These are phyloP conservation scores for Neofusicoccum laricinum DNA, from an alignment of 2,329 filamentous ascomycete species.

Conservation along the genomic window DNA sequence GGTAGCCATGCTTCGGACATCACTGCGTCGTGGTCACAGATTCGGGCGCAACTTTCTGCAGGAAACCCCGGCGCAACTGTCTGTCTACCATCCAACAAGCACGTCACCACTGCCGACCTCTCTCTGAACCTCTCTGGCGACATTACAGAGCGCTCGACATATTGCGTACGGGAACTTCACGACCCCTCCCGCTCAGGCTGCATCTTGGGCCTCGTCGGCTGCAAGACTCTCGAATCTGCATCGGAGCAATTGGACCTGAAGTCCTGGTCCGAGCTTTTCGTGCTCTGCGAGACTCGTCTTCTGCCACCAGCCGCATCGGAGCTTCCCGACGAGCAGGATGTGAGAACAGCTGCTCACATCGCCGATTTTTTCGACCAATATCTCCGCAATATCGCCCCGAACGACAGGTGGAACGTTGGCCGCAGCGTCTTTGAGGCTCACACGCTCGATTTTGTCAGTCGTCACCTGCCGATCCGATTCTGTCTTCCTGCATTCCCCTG, in stretches of 20 bases:
- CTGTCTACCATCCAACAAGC: background rate
- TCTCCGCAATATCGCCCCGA: slow-evolving; percentile 28
- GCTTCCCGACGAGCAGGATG: slow-evolving; percentile 22
- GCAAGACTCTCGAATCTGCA: background rate
- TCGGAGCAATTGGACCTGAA: slow-evolving; percentile 13
- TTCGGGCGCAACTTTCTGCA: background rate
- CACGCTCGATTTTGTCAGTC: slow-evolving; percentile 21
- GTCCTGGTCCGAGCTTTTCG: slow-evolving; percentile 28
- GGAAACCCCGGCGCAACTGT: background rate
- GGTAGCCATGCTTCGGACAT: slow-evolving; percentile 18
- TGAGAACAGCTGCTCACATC: slow-evolving; percentile 22
- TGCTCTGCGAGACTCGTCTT: slow-evolving; percentile 29
- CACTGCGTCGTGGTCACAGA: background rate
- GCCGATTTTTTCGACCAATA: slow-evolving; percentile 28
- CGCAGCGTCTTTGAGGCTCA: slow-evolving; percentile 26
- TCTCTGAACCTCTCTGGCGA: background rate
- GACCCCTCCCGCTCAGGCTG: background rate
- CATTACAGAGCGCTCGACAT: background rate
- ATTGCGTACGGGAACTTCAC: background rate
- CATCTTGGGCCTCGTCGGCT: background rate
- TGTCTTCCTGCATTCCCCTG: slow-evolving; percentile 59
- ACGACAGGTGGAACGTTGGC: slow-evolving; percentile 30
- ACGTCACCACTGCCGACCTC: background rate
- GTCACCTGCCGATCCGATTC: slow-evolving; percentile 26
- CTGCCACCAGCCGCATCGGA: slow-evolving; percentile 21